Evolutionary conservation across 2,329 filamentous ascomycete species (phyloP), one percentile per base, ranked within the genome.

Genomic region (Colletotrichum costaricense): DNA sequence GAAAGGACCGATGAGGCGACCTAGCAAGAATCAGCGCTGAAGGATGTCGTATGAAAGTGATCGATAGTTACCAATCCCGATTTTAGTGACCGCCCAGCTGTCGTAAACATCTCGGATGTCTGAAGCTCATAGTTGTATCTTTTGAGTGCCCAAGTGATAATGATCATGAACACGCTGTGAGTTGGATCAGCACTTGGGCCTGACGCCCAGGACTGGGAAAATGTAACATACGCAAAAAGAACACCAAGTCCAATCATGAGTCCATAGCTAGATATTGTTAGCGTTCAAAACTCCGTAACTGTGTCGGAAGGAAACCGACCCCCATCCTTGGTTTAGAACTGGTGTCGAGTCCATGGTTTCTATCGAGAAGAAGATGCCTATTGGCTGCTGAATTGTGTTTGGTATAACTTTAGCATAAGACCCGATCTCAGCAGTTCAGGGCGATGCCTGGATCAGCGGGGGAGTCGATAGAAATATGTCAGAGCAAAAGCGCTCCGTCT

Each of bases 71-170:
- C 94, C 16, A 98, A 87, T 56, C 95, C 95, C 9, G 94, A 95
- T 80, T 97, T 98, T 76, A 98, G 94, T 1, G 94, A 95, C 74
- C 95, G 88, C 22, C 95, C 95, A 63, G 95, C 95, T 0, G 95
- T 97, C 75, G 90, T 95, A 87, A 98, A 98, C 90, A 95, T 97
- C 84, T 98, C 95, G 0, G 93, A 95, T 0, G 95, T 98, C 81
- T 97, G 95, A 2, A 95, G 86, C 81, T 97, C 95, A 65, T 82
- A 81, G 75, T 84, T 84, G 77, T 83, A 90, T 80, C 91, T 86
- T 79, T 92, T 93, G 70, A 94, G 83, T 24, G 93, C 87, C 82
- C 91, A 93, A 1, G 92, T 94, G 16, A 92, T 92, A 60, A 90
- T 82, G 77, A 93, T 93, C 83, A 75, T 75, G 24, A 75, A 63